Base-by-base conservation (phyloP, 768 basidiomycete genomes). In the Tulasnella sp. region DNA sequence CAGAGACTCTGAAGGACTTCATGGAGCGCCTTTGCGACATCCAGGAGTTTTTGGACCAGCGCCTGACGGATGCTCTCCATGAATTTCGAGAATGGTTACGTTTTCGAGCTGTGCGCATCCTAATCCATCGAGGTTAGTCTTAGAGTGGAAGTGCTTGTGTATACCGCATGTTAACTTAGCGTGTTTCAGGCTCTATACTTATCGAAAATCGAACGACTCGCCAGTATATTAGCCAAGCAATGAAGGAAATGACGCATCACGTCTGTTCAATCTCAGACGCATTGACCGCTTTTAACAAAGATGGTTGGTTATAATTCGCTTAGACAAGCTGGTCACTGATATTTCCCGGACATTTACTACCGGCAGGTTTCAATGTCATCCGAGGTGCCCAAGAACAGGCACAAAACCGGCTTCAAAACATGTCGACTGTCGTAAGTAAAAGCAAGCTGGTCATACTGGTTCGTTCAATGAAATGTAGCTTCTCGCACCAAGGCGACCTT, bases 61-160 rank as follows among this genome's bases (percentile, higher is more conserved):
- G 88, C 5, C 89, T 89, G n/a, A 92, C 92, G 81, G 85, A 88
- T 0, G 90, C 91, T 4, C 90, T 93, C 77, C 80, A 87, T 74
- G 87, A 89, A 11, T 91, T 93, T 72, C 89, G 91, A 82, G 88
- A 89, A 0, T 91, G 93, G 83, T 84, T 93, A 40, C 89, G 88
- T 90, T 92, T 92, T 80, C 92, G 92, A 91, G 87, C 91, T 15
- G 91, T 90, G 51, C 92, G 91, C 82, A 83, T 93, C 70, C 86
- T 71, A 86, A 86, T 79, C 88, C 93, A 92, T 81, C 61, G 83
- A 86, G 26, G 20, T 35, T 39, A 44, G 55, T 3, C 16, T 6
- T 18, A 26, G 13, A 42, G 0, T 29, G 9, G 3, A 20, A 16
- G 3, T 44, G 44, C 10, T 73, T 79, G n/a, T n/a, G n/a, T 42